These are phyloP conservation scores for Novakomyces olei DNA, from an alignment of 805 yeast species.

Conservation along the genomic window DNA sequence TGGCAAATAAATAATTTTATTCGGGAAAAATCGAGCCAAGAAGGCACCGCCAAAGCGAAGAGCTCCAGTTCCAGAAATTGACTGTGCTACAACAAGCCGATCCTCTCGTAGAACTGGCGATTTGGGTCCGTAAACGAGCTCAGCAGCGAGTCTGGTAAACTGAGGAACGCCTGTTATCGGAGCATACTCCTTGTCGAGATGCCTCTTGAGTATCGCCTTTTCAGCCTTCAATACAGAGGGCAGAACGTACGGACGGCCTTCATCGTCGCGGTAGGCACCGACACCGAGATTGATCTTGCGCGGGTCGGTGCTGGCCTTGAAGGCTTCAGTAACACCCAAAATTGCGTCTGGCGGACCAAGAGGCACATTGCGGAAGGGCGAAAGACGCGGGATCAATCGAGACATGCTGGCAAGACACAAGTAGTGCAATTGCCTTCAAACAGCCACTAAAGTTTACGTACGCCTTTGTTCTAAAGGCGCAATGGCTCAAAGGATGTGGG, in stretches of 20 bases:
- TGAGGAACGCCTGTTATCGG: conserved; percentile 61
- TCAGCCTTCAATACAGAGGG: conserved; percentile 50
- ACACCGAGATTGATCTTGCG: conserved; percentile 67
- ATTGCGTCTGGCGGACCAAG: conserved; percentile 13
- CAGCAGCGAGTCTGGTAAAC: conserved; percentile 44
- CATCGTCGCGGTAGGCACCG: conserved; percentile 54
- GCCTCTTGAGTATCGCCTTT: conserved; percentile 23
- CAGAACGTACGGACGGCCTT: conserved; percentile 49
- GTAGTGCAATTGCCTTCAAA: no score
- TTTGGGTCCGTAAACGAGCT: conserved; percentile 51
- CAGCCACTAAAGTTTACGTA: no score
- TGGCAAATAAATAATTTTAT: conserved; percentile 43
- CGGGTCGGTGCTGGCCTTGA: conserved; percentile 16
- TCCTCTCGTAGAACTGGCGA: conserved; percentile 32
- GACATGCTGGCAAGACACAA: no score
- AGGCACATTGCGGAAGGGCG: conserved; percentile 10
- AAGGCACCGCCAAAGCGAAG: conserved; percentile 68
- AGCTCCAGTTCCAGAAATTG: conserved; percentile 91
- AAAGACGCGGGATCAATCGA: no score
- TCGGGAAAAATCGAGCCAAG: conserved; percentile 34
- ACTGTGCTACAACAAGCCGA: conserved; percentile 64
- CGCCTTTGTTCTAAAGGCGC: no score
- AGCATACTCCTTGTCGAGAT: conserved; percentile 60
- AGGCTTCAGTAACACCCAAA: conserved; percentile 13
- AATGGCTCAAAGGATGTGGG: no score